Percentiles rank a stretch among this genome's conserved stretches.
Evolutionary conservation across 2,329 filamentous ascomycete genomes (phyloP).

Genomic region (Pseudocercospora vitis): DNA sequence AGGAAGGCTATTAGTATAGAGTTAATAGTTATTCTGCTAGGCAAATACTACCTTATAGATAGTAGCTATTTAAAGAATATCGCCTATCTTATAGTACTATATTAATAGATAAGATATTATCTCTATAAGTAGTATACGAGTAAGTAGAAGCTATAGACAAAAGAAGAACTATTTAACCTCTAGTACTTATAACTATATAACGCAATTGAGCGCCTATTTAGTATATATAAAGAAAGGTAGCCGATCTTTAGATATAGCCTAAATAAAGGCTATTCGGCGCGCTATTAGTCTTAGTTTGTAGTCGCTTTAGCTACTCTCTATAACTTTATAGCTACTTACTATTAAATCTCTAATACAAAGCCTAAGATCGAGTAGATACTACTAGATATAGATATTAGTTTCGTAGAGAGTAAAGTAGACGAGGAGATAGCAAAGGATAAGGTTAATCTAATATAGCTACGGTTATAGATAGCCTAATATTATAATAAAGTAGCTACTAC

Average conservation of each 20-base stretch:
- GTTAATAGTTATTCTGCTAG: neutral
- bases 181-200: constrained; percentile 4
- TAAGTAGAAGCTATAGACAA: constrained; percentile 5
- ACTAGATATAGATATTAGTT: neutral
- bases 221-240: constrained; percentile 7
- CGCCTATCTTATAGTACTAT: neutral
- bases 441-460: neutral
- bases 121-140: neutral
- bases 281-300: neutral
- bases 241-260: neutral
- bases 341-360: neutral
- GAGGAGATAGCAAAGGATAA: neutral
- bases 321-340: neutral
- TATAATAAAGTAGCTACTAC: neutral
- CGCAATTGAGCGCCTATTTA: constrained; percentile 2
- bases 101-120: constrained; percentile 2
- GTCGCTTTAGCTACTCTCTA: neutral
- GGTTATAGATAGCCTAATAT: neutral
- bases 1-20: neutral
- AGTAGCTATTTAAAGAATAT: constrained; percentile 3
- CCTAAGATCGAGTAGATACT: neutral
- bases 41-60: neutral
- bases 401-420: neutral
- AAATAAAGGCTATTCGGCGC: neutral
- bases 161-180: constrained; percentile 15